Evolutionary conservation across 345 rosid species (phyloP).

Genomic region (Boechera stricta): DNA sequence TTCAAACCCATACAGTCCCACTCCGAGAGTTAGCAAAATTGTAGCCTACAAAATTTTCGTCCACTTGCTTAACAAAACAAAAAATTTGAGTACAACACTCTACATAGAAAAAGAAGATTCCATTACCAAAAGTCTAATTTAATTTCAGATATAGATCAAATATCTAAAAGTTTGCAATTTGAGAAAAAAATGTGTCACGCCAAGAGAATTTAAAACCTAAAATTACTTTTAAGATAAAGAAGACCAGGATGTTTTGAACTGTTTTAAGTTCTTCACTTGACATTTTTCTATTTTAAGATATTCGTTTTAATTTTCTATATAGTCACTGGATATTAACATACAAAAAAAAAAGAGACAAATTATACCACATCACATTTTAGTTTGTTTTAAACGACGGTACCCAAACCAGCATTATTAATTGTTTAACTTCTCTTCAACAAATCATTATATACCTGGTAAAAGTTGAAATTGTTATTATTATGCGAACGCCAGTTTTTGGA

Average conservation of each 20-base stretch:
- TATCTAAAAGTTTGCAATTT: neutral
- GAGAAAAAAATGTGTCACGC: neutral
- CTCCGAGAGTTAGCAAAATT: neutral
- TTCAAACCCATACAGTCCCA: neutral
- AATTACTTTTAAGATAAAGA: no score
- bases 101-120: neutral
- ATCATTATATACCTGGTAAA: neutral
- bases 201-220: neutral
- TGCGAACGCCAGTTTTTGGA: neutral
- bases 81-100: neutral
- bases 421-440: neutral
- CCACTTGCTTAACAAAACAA: neutral
- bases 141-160: neutral
- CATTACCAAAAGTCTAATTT: neutral
- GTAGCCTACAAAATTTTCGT: neutral
- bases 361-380: neutral
- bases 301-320: neutral
- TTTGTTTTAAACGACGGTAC: neutral
- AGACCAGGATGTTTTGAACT: neutral
- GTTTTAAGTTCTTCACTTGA: neutral
- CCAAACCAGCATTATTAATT: slow-evolving; percentile 6
- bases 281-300: no score
- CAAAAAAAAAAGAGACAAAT: neutral
- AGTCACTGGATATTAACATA: neutral
- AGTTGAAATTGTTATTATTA: neutral